Percentiles rank a stretch among this genome's conserved stretches.
phyloP scores from a whole-genome alignment of 768 basidiomycete species.

The Obba rivulosa region DNA sequence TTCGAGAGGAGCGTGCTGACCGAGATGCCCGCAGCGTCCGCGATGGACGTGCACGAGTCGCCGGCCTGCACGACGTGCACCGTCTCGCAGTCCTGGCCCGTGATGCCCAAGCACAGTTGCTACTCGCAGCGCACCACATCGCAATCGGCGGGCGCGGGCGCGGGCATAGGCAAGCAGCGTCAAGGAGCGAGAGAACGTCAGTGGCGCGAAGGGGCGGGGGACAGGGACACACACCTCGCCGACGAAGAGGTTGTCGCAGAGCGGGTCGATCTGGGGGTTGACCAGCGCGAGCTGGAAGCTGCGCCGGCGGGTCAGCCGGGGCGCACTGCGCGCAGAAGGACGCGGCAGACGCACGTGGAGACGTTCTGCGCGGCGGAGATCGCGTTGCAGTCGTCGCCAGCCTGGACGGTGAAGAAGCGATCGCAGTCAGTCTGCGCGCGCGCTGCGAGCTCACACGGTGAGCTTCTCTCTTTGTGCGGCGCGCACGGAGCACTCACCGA shows the following conservation, averaged over 20 bases:
- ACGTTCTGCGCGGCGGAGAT: constrained; percentile 44
- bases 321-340: background rate
- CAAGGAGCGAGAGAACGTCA: too few relatives aligned
- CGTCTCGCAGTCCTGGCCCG: constrained; percentile 51
- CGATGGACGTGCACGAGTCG: constrained; percentile 48
- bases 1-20: constrained; percentile 45
- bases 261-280: constrained; percentile 43
- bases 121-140: constrained; percentile 10
- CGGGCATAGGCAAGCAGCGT: too few relatives aligned
- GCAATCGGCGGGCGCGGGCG: too few relatives aligned
- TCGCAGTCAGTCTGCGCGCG: constrained; percentile 32
- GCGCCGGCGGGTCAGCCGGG: background rate
- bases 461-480: too few relatives aligned
- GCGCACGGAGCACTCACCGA: too few relatives aligned
- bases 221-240: too few relatives aligned
- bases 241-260: constrained; percentile 51
- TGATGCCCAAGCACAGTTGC: constrained; percentile 51
- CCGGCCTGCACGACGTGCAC: constrained; percentile 40
- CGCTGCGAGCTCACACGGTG: background rate
- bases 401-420: constrained; percentile 43
- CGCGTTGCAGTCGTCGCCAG: constrained; percentile 50
- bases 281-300: constrained; percentile 57
- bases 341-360: constrained; percentile 34
- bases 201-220: too few relatives aligned
- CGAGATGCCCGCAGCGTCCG: constrained; percentile 35